These are phyloP conservation scores for Dictyostelium intermedium DNA, from an alignment of 78 protist genomes.

Conservation along the genomic window DNA sequence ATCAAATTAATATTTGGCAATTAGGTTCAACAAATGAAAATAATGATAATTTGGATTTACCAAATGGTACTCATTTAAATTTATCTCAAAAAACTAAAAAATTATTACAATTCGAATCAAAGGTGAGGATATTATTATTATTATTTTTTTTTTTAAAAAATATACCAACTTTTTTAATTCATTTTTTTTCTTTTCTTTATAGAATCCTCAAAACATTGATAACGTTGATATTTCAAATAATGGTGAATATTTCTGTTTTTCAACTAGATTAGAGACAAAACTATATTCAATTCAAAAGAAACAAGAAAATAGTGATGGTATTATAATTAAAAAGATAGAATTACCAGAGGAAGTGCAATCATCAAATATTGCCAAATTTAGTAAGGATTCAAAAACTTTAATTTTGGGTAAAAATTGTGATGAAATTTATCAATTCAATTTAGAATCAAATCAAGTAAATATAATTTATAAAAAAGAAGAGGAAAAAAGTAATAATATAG, in stretches of 20 bases:
- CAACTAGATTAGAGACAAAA: constrained; percentile 3
- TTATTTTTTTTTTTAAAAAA: neutral
- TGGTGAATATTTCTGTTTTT: neutral
- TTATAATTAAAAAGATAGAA: constrained; percentile 11
- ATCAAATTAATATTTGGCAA: constrained; percentile 7
- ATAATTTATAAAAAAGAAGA: neutral
- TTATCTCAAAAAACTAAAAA: constrained; percentile 15
- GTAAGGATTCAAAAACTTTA: neutral
- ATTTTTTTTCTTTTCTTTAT: neutral
- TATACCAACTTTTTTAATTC: neutral
- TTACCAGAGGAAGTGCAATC: neutral
- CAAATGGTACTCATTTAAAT: constrained; percentile 6
- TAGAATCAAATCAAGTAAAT: neutral
- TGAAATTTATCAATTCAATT: neutral
- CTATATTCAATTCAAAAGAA: neutral
- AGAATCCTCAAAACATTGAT: neutral
- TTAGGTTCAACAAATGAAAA: neutral
- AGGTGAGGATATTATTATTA: neutral
- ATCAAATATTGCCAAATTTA: neutral
- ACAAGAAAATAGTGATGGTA: neutral
- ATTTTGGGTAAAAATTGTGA: neutral
- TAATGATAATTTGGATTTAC: neutral
- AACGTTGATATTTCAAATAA: neutral
- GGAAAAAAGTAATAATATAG: neutral
- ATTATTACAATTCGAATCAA: constrained; percentile 29